A percentile compares a stretch with the other conserved stretches of the same genome.
These are phyloP conservation scores for Colletotrichum sojae DNA, from an alignment of 2,329 filamentous ascomycete genomes.

Conservation along the genomic window DNA sequence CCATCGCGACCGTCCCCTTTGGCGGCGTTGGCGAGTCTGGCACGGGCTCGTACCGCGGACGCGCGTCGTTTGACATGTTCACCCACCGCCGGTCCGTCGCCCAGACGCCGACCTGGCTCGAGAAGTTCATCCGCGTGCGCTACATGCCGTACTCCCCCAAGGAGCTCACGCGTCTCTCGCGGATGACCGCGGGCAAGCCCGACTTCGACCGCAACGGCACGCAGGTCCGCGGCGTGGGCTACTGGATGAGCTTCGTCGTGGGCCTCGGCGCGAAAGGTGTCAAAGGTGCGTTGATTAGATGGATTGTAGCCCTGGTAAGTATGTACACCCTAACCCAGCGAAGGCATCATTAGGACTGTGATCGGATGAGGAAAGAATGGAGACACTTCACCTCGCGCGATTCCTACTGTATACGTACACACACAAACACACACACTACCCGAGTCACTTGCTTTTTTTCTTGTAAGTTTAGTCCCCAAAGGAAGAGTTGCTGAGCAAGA, in stretches of 20 bases:
- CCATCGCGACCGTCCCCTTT: slow-evolving; percentile 80
- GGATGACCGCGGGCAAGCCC: slow-evolving; percentile 62
- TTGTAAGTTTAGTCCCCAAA: slow-evolving; percentile 27
- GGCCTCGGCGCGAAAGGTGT: slow-evolving; percentile 65
- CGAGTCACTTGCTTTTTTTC: not conserved
- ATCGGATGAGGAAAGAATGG: slow-evolving; percentile 35
- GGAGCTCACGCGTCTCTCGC: slow-evolving; percentile 61
- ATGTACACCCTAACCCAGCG: slow-evolving; percentile 49
- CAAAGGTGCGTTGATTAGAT: slow-evolving; percentile 67
- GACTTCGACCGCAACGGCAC: slow-evolving; percentile 75
- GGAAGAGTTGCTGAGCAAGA: no score
- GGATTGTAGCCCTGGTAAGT: slow-evolving; percentile 61
- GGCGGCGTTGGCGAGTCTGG: slow-evolving; percentile 88
- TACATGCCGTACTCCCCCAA: slow-evolving; percentile 73
- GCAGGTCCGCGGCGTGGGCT: slow-evolving; percentile 63
- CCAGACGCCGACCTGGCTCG: slow-evolving; percentile 76
- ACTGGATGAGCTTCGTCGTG: slow-evolving; percentile 68
- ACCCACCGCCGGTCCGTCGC: slow-evolving; percentile 72
- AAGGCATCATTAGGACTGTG: slow-evolving; percentile 51
- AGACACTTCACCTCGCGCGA: slow-evolving; percentile 11
- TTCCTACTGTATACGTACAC: not conserved
- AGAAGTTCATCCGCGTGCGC: slow-evolving; percentile 75
- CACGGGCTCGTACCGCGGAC: slow-evolving; percentile 82
- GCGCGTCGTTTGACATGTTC: slow-evolving; percentile 79
- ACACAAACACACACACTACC: slow-evolving; percentile 2